Base-by-base conservation (phyloP, 2,329 filamentous ascomycete species). In the Chaetomium sp. region DNA sequence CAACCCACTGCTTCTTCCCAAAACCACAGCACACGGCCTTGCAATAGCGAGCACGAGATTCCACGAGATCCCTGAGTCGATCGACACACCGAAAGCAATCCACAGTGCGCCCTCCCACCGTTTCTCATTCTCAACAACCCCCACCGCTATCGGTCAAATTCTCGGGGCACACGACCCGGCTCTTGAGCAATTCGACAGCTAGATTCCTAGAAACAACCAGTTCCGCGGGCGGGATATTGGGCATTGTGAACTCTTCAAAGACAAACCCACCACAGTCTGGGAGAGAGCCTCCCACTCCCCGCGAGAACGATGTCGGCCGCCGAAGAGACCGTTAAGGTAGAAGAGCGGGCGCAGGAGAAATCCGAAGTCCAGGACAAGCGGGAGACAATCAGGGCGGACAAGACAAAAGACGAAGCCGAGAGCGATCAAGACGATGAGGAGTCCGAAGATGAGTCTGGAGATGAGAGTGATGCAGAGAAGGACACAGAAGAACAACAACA, bases 101-200 rank as follows among this genome's bases (percentile, higher is more conserved):
- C 43, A 43, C 40, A 41, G 27, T n/a, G 8, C 38, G 6, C 33
- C 19, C 41, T 34, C 42, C 3, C 38, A 33, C 35, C 11, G 12
- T 11, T 14, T n/a, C 8, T 12, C 40, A 12, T 14, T 42, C 40
- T 9, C 2, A 37, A 27, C 19, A 27, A 27, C 35, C 45, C 4
- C 43, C 49, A 6, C 44, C 7, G 32, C 48, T 19, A 42, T 55
- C 43, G 49, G 33, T 47, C 47, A 46, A 55, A 57, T 55, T 54
- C 55, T 53, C 60, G 58, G 58, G 52, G 54, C 56, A 50, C 53
- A 57, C 53, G 43, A 52, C 50, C 51, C 45, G 12, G 37, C 54
- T 42, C 52, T 38, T 55, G 53, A 59, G 6, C 53, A 49, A 49
- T 37, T 45, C 47, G 19, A 27, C 19, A 27, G 19, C 19, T 27